phyloP scores from a whole-genome alignment of 2,329 filamentous ascomycete species.

The Xylaria sp. region DNA sequence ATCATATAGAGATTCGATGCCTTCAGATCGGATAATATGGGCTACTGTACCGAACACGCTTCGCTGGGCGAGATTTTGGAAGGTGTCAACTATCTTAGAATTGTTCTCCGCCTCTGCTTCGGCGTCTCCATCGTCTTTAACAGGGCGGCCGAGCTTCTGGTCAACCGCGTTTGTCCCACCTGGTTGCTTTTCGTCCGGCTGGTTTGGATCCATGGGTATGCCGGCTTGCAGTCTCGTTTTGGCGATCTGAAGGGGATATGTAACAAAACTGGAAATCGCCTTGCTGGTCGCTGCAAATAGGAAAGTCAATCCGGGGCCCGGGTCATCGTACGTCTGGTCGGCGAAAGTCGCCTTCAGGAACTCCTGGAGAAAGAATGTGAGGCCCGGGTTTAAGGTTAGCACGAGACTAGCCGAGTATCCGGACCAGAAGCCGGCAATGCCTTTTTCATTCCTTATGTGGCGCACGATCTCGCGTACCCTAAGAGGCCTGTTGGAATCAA shows the following conservation, averaged over 20 bases:
- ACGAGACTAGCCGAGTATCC: slow-evolving; percentile 85
- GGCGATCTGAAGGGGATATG: slow-evolving; percentile 88
- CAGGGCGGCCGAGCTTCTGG: slow-evolving; percentile 13
- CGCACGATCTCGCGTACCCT: slow-evolving; percentile 68
- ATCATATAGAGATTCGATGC: slow-evolving; percentile 75
- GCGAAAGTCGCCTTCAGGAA: slow-evolving; percentile 69
- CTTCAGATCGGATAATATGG: slow-evolving; percentile 70
- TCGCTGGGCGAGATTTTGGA: slow-evolving; percentile 49
- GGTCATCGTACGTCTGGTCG: slow-evolving; percentile 55
- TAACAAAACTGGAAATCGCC: slow-evolving; percentile 77
- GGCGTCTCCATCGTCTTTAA: slow-evolving; percentile 38
- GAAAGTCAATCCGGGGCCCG: slow-evolving; percentile 53
- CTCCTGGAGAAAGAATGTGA: slow-evolving; percentile 87
- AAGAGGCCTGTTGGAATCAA: slow-evolving; percentile 43
- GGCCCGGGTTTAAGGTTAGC: slow-evolving; percentile 84
- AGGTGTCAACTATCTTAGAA: slow-evolving; percentile 43
- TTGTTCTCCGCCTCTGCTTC: slow-evolving; percentile 49
- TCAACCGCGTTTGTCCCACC: background rate
- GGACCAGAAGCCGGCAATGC: slow-evolving; percentile 83
- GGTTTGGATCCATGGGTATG: slow-evolving; percentile 57
- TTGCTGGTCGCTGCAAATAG: slow-evolving; percentile 80
- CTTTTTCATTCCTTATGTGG: slow-evolving; percentile 75
- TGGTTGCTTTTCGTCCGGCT: slow-evolving; percentile 20
- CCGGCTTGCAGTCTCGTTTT: slow-evolving; percentile 77
- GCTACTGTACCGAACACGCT: slow-evolving; percentile 74